These are phyloP conservation scores for Kluyveromyces dobzhanskii DNA, from an alignment of 805 yeast genomes.

Conservation along the genomic window DNA sequence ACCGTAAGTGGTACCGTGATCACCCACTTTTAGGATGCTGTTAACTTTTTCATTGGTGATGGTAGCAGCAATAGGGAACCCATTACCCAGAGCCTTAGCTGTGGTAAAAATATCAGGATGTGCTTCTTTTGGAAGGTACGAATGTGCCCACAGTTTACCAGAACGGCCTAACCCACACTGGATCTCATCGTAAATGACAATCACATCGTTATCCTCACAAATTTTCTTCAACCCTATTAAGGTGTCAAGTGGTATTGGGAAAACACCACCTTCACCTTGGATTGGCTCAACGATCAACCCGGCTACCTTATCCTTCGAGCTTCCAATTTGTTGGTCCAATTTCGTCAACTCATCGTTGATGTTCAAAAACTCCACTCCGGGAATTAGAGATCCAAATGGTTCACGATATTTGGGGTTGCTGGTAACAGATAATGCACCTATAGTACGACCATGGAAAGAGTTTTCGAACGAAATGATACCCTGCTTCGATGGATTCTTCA, in stretches of 20 bases:
- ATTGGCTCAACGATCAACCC: slow-evolving; percentile 95
- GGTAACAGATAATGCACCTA: slow-evolving; percentile 90
- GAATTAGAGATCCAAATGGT: slow-evolving; percentile 88
- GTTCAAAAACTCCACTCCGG: slow-evolving; percentile 53
- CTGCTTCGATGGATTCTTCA: slow-evolving; percentile 43
- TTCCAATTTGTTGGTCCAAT: slow-evolving; percentile 14
- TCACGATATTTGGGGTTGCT: slow-evolving; percentile 87
- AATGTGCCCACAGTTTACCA: slow-evolving; percentile 91
- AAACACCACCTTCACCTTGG: slow-evolving; percentile 97
- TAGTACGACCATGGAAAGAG: slow-evolving; percentile 91
- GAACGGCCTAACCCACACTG: slow-evolving; percentile 95
- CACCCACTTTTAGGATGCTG: slow-evolving; percentile 69
- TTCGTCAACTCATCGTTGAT: slow-evolving; percentile 29
- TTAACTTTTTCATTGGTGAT: slow-evolving; percentile 78
- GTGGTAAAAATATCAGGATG: slow-evolving; percentile 91
- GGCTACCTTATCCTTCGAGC: slow-evolving; percentile 40
- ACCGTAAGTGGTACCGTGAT: slow-evolving; percentile 97
- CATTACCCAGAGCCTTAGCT: slow-evolving; percentile 96
- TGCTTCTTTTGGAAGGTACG: slow-evolving; percentile 61
- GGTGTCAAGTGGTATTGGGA: slow-evolving; percentile 56
- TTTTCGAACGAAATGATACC: slow-evolving; percentile 83
- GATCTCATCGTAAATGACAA: slow-evolving; percentile 88
- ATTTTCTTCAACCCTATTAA: slow-evolving; percentile 55
- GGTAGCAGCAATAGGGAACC: slow-evolving; percentile 93
- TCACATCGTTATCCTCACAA: slow-evolving; percentile 60